Base-by-base conservation (phyloP, 2,329 filamentous ascomycete species). In the Alternaria dauci region DNA sequence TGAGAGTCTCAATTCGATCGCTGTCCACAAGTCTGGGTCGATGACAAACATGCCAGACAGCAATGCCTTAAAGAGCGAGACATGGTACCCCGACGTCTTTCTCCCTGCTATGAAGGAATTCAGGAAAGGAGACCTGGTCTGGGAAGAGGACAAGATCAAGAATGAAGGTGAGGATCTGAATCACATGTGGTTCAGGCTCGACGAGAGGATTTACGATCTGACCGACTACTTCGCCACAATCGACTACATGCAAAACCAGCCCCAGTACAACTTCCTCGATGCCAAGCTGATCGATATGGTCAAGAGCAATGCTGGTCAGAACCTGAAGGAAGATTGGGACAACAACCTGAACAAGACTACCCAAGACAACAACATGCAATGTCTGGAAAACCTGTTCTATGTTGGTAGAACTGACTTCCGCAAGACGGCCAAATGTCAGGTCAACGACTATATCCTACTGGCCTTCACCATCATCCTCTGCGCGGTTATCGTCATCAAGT, bases 391-490 rank as follows among this genome's bases (percentile, higher is more conserved):
- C 68, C 85, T 88, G 20, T 97, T 96, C 78, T 95, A 93, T 71
- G 84, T 90, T 51, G 95, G 94, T 52, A 90, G 89, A 62, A 86
- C 88, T 0, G 95, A 99, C 78, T 98, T 98, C 85, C 88, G 95
- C 50, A 81, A 91, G 20, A 84, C 86, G 1, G 78, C 93, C 2
- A 87, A 85, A 67, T 99, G 95, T 77, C 88, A 92, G 71, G 89
- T 93, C 72, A 96, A 97, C 83, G 94, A 94, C 81, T 98, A 93
- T 79, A 89, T 98, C 64, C 83, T 99, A 59, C 83, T 98, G 53
- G 89, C 88, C 3, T 96, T 97, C 75, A 91, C 93, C n/a, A 84
- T 96, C 72, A 83, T 98, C 12, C 83, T 99, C 55, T 93, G 91
- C 75, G 63, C 85, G 1, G 91, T 97, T 62, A 94, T 98, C 66